A percentile compares a stretch with the other conserved stretches of the same genome.
Conservation (phyloP, 2,329 filamentous ascomycete genomes). For the Nemania sp. region DNA sequence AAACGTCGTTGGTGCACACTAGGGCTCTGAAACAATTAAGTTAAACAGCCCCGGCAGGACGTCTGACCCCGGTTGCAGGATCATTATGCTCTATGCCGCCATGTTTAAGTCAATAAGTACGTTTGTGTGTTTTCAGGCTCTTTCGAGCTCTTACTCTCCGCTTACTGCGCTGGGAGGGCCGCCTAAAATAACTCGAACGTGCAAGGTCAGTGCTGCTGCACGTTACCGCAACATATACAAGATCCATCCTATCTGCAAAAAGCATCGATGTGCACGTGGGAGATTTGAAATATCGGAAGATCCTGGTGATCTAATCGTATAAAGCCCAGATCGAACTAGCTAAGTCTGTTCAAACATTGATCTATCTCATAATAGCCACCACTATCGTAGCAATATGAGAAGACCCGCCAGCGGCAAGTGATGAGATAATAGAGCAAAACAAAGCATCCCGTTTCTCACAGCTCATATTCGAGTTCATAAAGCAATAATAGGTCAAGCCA, state of each 20-base stretch:
- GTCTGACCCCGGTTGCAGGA: conserved; percentile 24
- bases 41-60: conserved; percentile 22
- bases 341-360: conserved; percentile 15
- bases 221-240: conserved; percentile 22
- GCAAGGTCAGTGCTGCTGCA: conserved; percentile 27
- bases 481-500: too few species aligned
- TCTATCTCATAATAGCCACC: background rate
- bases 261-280: conserved; percentile 23
- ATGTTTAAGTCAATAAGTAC: conserved; percentile 21
- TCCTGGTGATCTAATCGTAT: conserved; percentile 16
- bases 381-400: background rate
- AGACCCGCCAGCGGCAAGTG: conserved; percentile 1
- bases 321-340: conserved; percentile 6
- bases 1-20: conserved; percentile 10
- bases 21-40: conserved; percentile 27
- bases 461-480: too few species aligned
- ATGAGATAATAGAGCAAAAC: too few species aligned
- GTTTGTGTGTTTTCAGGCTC: conserved; percentile 19
- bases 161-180: conserved; percentile 25
- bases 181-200: conserved; percentile 29
- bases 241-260: conserved; percentile 22
- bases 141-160: conserved; percentile 9
- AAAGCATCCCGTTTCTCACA: too few species aligned
- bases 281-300: conserved; percentile 23
- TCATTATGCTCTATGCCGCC: conserved; percentile 27